Evolutionary conservation across 306 rosid species (phyloP).

Genomic region (Myrica gale): DNA sequence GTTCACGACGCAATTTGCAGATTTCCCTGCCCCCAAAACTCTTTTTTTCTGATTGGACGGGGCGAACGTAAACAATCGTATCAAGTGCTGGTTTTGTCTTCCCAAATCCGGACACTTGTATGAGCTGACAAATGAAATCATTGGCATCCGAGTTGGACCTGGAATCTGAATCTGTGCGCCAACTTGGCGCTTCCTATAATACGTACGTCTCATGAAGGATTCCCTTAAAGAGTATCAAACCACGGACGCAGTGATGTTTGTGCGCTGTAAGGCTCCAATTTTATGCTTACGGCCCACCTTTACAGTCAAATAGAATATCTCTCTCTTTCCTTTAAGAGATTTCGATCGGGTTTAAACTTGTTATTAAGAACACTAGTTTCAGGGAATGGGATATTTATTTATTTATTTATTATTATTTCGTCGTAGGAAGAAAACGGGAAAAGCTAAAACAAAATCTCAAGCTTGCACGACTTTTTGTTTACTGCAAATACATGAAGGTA

Average conservation of each 20-base stretch:
- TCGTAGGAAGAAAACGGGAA: too few relatives aligned
- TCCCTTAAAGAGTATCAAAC: neutral
- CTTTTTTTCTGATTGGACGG: neutral
- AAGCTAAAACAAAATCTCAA: too few relatives aligned
- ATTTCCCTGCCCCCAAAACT: conserved; percentile 25
- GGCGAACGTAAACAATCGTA: neutral
- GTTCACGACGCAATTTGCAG: conserved; percentile 27
- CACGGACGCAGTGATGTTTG: too few relatives aligned
- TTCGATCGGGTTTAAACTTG: too few relatives aligned
- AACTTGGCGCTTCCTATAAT: neutral
- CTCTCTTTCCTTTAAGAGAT: too few relatives aligned
- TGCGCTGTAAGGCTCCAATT: neutral
- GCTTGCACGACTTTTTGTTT: neutral
- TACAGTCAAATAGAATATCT: too few relatives aligned
- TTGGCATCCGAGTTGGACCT: conserved; percentile 1
- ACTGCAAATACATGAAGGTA: neutral
- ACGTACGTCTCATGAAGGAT: too few relatives aligned
- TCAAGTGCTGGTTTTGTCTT: conserved; percentile 42
- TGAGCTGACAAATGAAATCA: conserved; percentile 30
- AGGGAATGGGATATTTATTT: too few relatives aligned
- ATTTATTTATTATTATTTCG: too few relatives aligned
- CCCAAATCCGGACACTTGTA: conserved; percentile 49
- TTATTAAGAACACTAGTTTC: too few relatives aligned
- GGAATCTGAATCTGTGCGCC: neutral
- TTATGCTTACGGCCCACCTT: neutral